phyloP scores from a whole-genome alignment of 345 rosid genomes.

The Noccaea bulbosa region DNA sequence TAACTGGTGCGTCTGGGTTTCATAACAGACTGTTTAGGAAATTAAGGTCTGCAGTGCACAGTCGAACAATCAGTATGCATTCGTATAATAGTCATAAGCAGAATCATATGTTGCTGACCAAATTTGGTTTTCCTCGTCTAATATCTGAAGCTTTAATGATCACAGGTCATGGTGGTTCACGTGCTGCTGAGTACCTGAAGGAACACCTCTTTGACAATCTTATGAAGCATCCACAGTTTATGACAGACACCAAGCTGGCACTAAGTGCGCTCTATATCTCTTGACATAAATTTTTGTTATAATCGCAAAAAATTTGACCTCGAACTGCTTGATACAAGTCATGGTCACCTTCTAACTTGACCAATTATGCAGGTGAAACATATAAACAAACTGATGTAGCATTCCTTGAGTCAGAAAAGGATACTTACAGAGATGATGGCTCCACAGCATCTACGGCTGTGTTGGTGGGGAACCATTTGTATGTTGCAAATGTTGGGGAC shows the following conservation, averaged over 20 bases:
- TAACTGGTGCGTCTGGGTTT: constrained; percentile 16
- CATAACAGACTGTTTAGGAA: constrained; percentile 12
- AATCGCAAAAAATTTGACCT: constrained; percentile 37
- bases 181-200: constrained; percentile 95
- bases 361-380: constrained; percentile 70
- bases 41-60: neutral
- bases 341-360: constrained; percentile 24
- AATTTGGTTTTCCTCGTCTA: constrained; percentile 6
- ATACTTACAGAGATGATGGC: constrained; percentile 88
- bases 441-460: constrained; percentile 99
- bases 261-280: constrained; percentile 60
- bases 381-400: constrained; percentile 86
- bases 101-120: constrained; percentile 10
- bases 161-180: constrained; percentile 99
- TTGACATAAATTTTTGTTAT: constrained; percentile 26
- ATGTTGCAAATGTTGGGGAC: constrained; percentile 99
- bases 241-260: constrained; percentile 76
- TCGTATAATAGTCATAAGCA: neutral
- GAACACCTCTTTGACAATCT: constrained; percentile 92
- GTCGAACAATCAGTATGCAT: constrained; percentile 14
- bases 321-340: constrained; percentile 20
- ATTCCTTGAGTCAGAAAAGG: constrained; percentile 83
- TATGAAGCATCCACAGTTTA: constrained; percentile 81
- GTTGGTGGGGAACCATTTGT: constrained; percentile 83
- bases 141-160: constrained; percentile 28